These are phyloP conservation scores for Lactarius psammicola DNA, from an alignment of 768 basidiomycete species.

Conservation along the genomic window DNA sequence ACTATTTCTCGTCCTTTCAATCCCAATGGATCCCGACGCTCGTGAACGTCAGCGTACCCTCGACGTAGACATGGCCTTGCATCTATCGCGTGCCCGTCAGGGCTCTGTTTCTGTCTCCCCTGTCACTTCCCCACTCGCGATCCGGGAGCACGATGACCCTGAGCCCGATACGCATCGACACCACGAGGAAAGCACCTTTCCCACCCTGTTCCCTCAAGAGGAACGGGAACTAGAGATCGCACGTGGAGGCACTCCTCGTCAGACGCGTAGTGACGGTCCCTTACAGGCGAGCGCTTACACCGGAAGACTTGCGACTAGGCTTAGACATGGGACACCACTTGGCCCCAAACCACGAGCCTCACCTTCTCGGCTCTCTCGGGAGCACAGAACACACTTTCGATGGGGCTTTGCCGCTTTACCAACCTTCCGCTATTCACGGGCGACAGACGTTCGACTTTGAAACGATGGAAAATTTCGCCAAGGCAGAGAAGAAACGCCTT, in stretches of 20 bases:
- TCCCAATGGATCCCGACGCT: slow-evolving; percentile 67
- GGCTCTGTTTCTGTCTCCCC: slow-evolving; percentile 46
- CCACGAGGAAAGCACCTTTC: slow-evolving; percentile 38
- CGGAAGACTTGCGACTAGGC: slow-evolving; percentile 7
- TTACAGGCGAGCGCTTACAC: neutral
- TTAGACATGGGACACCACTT: slow-evolving; percentile 21
- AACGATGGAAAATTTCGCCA: slow-evolving; percentile 74
- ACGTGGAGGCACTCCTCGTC: slow-evolving; percentile 34
- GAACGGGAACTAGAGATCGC: slow-evolving; percentile 46
- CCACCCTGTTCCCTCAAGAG: slow-evolving; percentile 48
- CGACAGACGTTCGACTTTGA: slow-evolving; percentile 68
- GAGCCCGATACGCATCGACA: slow-evolving; percentile 32
- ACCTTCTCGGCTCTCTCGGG: slow-evolving; percentile 41
- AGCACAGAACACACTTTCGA: slow-evolving; percentile 25
- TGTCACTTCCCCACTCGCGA: slow-evolving; percentile 36
- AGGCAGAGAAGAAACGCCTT: slow-evolving; percentile 61
- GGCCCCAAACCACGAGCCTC: slow-evolving; percentile 43
- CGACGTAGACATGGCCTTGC: slow-evolving; percentile 92
- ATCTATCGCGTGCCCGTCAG: slow-evolving; percentile 68
- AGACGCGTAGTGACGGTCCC: neutral
- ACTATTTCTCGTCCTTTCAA: slow-evolving; percentile 61
- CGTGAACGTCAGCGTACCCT: slow-evolving; percentile 88
- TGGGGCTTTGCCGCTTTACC: slow-evolving; percentile 66
- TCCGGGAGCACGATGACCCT: slow-evolving; percentile 38
- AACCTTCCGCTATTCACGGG: slow-evolving; percentile 44